Evolutionary conservation across 208 protist genomes (phyloP), one percentile per base, ranked within the genome.

Genomic region (Acanthamoeba lenticulata): DNA sequence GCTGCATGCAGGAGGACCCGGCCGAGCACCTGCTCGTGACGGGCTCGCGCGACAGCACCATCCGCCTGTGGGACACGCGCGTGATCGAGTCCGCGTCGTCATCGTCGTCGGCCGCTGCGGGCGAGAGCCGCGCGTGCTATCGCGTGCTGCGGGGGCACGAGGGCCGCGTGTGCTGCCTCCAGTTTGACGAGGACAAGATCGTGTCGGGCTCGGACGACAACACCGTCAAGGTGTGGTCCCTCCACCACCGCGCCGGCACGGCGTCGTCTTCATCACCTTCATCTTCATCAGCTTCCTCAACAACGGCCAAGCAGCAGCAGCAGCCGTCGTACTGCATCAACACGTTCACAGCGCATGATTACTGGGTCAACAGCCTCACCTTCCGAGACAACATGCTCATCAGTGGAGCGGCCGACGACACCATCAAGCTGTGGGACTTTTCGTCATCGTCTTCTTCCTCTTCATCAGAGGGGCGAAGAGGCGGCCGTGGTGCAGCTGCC

Each of bases 121-220:
- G 21, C 57, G 69, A 79, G 17, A 79, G 69, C 24, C 9, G 38
- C 15, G 69, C 69, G 36, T 79, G 69, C 69, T 47, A 44, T 19
- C 69, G 69, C 6, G 36, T 79, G 36, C 17, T 79, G 69, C 69
- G 69, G 3, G 69, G 69, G 1, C 69, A 79, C 69, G 69, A 79
- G 36, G 69, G 69, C 32, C 69, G 69, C 32, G 69, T 79, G 27
- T 79, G 69, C 36, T 79, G 69, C 45, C 79, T 88, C 19, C 79
- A 88, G 79, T 88, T 88, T 60, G 79, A 88, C 36, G 79, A 88
- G n/a, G 79, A 88, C 45, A 88, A 88, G 79, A 88, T 88, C 38
- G 47, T 88, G 13, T 62, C 45, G n/a, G 79, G 79, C 79, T 88
- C 79, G 4, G 79, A 52, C 44, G 79, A 88, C 45, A 52, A 60